Conservation (phyloP, 495 filamentous ascomycete genomes). For the Cercophora sp. region DNA sequence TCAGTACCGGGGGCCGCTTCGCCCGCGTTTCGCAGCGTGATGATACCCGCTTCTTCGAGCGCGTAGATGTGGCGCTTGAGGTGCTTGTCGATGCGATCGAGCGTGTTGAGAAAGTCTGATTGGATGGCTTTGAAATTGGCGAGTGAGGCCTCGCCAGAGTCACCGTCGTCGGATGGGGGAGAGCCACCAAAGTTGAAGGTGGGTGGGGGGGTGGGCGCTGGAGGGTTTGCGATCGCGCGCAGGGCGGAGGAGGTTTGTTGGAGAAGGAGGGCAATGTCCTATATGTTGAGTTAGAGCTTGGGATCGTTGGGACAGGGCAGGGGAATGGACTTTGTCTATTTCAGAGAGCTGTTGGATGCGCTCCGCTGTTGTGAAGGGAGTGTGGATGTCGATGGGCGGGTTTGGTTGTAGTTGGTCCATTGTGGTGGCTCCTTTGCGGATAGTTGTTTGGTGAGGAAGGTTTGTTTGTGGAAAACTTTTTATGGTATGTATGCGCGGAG, state of each 20-base stretch:
- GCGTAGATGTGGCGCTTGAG: conserved; percentile 76
- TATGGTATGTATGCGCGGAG: too few relatives aligned
- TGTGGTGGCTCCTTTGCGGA: neutral
- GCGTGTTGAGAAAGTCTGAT: conserved; percentile 58
- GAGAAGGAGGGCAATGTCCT: conserved; percentile 55
- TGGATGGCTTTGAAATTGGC: conserved; percentile 60
- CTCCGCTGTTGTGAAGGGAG: conserved; percentile 58
- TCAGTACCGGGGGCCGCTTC: neutral
- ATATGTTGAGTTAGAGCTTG: too few relatives aligned
- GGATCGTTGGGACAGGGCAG: too few relatives aligned
- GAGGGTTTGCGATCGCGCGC: conserved; percentile 57
- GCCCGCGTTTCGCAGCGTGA: conserved; percentile 41
- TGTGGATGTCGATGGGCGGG: conserved; percentile 22
- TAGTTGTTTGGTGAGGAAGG: too few relatives aligned
- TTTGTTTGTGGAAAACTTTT: too few relatives aligned
- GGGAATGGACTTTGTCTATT: conserved; percentile 72
- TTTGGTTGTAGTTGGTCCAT: neutral
- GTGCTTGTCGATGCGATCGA: conserved; percentile 65
- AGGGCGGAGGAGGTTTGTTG: conserved; percentile 65
- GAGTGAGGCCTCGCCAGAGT: conserved; percentile 45
- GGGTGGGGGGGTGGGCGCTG: conserved; percentile 30
- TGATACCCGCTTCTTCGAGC: conserved; percentile 71
- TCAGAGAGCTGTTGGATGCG: conserved; percentile 73
- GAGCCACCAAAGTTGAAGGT: too few relatives aligned
- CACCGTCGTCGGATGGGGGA: conserved; percentile 1